phyloP scores from a whole-genome alignment of 2,329 filamentous ascomycete genomes.

The Cadophora gregata region DNA sequence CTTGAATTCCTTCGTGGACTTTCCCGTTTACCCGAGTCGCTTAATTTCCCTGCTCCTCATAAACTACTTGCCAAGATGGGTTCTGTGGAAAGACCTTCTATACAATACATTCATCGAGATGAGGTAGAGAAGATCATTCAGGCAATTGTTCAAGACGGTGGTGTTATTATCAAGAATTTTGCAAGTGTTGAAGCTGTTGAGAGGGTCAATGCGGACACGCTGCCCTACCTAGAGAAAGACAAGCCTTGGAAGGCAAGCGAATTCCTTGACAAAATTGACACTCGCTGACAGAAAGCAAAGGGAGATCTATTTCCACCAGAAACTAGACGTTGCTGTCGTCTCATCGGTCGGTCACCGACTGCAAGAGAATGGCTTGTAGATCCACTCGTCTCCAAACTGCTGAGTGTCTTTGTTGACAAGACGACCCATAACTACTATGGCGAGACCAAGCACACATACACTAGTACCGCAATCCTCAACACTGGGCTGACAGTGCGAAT shows the following conservation, averaged over 20 bases:
- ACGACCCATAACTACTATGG: constrained; percentile 42
- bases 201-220: constrained; percentile 28
- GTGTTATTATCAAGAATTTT: constrained; percentile 31
- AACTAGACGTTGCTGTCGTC: constrained; percentile 35
- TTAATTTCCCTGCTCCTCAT: not conserved
- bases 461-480: constrained; percentile 38
- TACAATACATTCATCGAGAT: constrained; percentile 25
- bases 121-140: constrained; percentile 29
- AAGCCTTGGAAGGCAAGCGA: constrained; percentile 36
- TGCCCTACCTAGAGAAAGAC: constrained; percentile 36
- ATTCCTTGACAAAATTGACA: not conserved
- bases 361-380: constrained; percentile 35
- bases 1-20: not conserved
- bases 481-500: constrained; percentile 38
- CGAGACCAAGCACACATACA: constrained; percentile 41
- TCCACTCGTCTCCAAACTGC: constrained; percentile 31
- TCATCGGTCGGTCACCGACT: constrained; percentile 31
- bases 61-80: constrained; percentile 20
- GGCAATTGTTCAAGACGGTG: constrained; percentile 28
- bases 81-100: constrained; percentile 15
- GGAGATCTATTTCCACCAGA: constrained; percentile 37
- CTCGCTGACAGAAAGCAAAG: not conserved
- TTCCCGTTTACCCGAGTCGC: not conserved
- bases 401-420: constrained; percentile 38
- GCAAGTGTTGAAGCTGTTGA: constrained; percentile 28